Evolutionary conservation across 2,329 filamentous ascomycete species (phyloP).

Genomic region (Nemania serpens): DNA sequence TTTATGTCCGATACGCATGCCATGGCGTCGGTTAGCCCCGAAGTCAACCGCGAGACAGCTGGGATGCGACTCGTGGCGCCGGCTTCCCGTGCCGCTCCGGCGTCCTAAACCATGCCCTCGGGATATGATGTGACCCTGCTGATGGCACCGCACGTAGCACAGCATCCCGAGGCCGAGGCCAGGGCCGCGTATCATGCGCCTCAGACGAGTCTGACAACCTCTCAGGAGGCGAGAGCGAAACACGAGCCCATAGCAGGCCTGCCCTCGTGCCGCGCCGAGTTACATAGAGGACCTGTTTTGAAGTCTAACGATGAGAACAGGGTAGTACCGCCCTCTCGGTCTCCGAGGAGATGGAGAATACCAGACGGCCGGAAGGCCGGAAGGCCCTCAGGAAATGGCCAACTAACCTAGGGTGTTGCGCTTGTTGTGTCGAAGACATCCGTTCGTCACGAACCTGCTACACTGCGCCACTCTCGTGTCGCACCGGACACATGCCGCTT

Average conservation of each 20-base stretch:
- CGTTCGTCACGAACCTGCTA: slow-evolving; percentile 8
- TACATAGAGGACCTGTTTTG: neutral
- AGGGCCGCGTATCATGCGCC: neutral
- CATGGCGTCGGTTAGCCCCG: slow-evolving; percentile 7
- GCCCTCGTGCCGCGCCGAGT: neutral
- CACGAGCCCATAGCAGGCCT: neutral
- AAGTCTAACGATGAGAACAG: too few relatives aligned
- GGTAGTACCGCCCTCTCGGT: too few relatives aligned
- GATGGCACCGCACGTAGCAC: slow-evolving; percentile 3
- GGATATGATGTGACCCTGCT: slow-evolving; percentile 6
- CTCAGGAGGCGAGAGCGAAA: neutral
- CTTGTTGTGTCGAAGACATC: slow-evolving; percentile 8
- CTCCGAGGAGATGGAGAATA: neutral
- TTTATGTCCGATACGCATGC: slow-evolving; percentile 2
- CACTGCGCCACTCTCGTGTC: slow-evolving; percentile 4
- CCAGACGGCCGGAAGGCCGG: neutral
- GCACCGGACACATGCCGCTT: slow-evolving; percentile 17
- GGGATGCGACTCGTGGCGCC: neutral
- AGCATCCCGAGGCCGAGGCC: neutral
- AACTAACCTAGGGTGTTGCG: neutral
- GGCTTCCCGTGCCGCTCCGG: slow-evolving; percentile 14
- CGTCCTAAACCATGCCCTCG: slow-evolving; percentile 12
- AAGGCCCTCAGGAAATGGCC: too few relatives aligned
- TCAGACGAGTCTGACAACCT: neutral
- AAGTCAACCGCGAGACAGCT: neutral